Evolutionary conservation across 345 rosid genomes (phyloP).

Genomic region (Lumnitzera littorea): DNA sequence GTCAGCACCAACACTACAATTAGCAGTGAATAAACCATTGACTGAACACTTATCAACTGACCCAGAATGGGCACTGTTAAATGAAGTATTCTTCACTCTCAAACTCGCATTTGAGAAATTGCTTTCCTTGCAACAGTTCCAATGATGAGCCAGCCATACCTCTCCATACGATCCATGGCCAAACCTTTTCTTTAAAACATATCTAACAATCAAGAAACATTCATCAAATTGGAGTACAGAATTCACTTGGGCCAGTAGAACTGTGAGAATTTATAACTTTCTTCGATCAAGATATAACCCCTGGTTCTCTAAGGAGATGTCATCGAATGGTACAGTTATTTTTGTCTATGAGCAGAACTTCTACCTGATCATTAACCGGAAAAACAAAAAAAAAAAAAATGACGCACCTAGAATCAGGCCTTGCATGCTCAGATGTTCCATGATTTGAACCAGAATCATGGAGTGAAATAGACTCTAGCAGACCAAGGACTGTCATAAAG

Average conservation of each 20-base stretch:
- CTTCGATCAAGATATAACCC: not conserved
- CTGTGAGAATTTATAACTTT: not conserved
- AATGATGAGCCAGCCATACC: slow-evolving; percentile 88
- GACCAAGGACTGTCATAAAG: slow-evolving; percentile 68
- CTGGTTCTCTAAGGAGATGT: not conserved
- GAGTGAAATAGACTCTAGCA: slow-evolving; percentile 81
- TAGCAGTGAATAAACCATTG: slow-evolving; percentile 28
- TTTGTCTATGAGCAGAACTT: not conserved
- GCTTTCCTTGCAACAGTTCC: slow-evolving; percentile 57
- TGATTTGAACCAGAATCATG: slow-evolving; percentile 52
- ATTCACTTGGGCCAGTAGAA: not conserved
- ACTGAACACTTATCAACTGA: slow-evolving; percentile 21
- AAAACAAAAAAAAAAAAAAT: slow-evolving; percentile 1
- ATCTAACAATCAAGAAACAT: slow-evolving; percentile 36
- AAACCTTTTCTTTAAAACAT: slow-evolving; percentile 72
- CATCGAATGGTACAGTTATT: not conserved
- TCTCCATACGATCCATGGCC: slow-evolving; percentile 95
- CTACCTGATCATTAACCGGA: not conserved
- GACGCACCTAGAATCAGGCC: slow-evolving; percentile 58
- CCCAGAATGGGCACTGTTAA: slow-evolving; percentile 18
- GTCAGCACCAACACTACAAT: slow-evolving; percentile 33
- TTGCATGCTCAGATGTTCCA: slow-evolving; percentile 44
- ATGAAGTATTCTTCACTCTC: slow-evolving; percentile 30
- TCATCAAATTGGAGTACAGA: not conserved
- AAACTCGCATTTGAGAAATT: slow-evolving; percentile 37